Conservation (phyloP, 306 rosid species). For the Purshia tridentata region DNA sequence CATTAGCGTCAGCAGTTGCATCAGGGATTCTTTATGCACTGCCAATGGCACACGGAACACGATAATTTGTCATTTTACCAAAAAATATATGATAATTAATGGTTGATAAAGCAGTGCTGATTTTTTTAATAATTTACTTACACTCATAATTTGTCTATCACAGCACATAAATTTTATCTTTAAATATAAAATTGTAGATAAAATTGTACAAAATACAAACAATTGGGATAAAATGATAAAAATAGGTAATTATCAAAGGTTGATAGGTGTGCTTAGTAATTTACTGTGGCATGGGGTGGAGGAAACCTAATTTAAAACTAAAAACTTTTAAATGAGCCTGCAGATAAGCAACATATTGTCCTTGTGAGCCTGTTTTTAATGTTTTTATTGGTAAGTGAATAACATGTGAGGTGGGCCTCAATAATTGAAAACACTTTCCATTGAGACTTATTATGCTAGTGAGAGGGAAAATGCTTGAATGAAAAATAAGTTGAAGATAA, state of each 20-base stretch:
- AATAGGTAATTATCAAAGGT: too few species aligned
- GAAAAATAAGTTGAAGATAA: conserved; percentile 35
- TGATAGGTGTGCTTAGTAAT: too few species aligned
- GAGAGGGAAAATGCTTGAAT: conserved; percentile 27
- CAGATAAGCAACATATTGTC: conserved; percentile 20
- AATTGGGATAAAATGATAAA: too few species aligned
- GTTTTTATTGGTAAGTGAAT: conserved; percentile 20
- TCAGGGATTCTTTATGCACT: conserved; percentile 1
- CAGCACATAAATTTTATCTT: background rate
- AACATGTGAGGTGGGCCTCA: conserved; percentile 21
- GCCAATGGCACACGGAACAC: conserved; percentile 21
- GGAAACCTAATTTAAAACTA: conserved; percentile 5
- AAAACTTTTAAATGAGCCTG: conserved; percentile 1
- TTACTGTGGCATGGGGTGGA: conserved; percentile 20
- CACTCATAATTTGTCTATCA: background rate
- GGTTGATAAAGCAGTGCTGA: conserved; percentile 7
- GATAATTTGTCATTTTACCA: conserved; percentile 22
- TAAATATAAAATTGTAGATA: too few species aligned
- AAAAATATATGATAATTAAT: background rate
- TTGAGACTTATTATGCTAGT: conserved; percentile 39
- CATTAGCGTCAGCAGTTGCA: conserved; percentile 17
- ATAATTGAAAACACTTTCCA: conserved; percentile 32
- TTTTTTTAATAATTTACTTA: background rate
- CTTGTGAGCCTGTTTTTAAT: background rate
- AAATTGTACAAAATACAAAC: too few species aligned